Conservation (phyloP, 768 basidiomycete genomes). For the Leucogyrophana mollusca region DNA sequence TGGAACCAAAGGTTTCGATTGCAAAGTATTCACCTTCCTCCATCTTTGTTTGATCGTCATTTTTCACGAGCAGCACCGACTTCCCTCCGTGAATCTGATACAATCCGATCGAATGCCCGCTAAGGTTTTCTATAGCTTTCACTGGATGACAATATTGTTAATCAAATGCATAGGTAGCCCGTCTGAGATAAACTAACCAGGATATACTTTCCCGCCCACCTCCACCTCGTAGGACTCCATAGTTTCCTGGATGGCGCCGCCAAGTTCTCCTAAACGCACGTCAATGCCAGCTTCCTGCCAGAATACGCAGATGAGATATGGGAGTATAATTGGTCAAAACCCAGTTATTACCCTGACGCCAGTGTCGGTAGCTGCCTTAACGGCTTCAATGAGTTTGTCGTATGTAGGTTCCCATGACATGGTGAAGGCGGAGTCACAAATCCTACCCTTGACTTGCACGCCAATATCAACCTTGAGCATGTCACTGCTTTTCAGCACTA, state of each 20-base stretch:
- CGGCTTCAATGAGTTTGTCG: slow-evolving; percentile 85
- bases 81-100: slow-evolving; percentile 96
- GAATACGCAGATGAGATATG: neutral
- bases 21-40: slow-evolving; percentile 99
- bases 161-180: too few species aligned
- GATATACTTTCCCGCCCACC: slow-evolving; percentile 78
- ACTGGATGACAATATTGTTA: slow-evolving; percentile 53
- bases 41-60: slow-evolving; percentile 92
- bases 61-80: slow-evolving; percentile 86
- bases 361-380: slow-evolving; percentile 91
- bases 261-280: slow-evolving; percentile 89
- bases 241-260: slow-evolving; percentile 90
- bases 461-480: slow-evolving; percentile 97
- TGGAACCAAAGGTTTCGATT: slow-evolving; percentile 99
- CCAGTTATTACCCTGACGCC: slow-evolving; percentile 67
- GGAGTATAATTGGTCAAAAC: slow-evolving; percentile 1
- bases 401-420: slow-evolving; percentile 87
- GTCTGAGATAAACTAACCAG: slow-evolving; percentile 46
- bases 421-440: slow-evolving; percentile 95
- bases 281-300: slow-evolving; percentile 98
- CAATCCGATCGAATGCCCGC: slow-evolving; percentile 87
- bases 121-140: slow-evolving; percentile 91
- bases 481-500: slow-evolving; percentile 81
- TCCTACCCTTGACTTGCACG: slow-evolving; percentile 95
- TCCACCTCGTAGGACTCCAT: slow-evolving; percentile 99